Evolutionary conservation across 179 eudicot genomes (phyloP), one percentile per base, ranked within the genome.

Genomic region (Heliamphora pulchella): DNA sequence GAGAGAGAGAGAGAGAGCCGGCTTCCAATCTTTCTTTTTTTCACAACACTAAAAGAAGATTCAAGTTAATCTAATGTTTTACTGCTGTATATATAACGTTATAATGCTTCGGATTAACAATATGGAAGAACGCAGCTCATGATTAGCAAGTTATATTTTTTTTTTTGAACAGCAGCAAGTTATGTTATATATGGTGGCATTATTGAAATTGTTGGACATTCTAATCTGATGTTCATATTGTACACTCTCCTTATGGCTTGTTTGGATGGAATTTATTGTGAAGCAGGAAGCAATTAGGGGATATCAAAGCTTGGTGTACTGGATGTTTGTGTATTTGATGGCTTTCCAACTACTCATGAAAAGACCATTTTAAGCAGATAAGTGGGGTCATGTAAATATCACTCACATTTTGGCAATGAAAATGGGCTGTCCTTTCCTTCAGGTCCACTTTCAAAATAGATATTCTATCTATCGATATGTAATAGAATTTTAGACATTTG

Each of bases 271-370:
- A 44, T 2, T 55, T 57, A 55, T 51, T 41, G 47, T 14, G 62
- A 74, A 74, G 65, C 92, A 91, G 97, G 88, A 74, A 75, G 77
- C 81, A 73, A 68, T 74, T 61, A 79, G 76, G 22, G 85, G 85
- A 78, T 83, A 86, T 76, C 83, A 77, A 80, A 84, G 85, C 87
- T 74, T 87, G 85, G 75, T 85, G 63, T 88, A 79, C n/a, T 86
- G 87, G 86, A 83, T 83, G 80, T 85, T 86, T 78, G 86, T 86
- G 70, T 84, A 79, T 80, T 80, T 93, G 85, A 43, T 86, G 81
- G 82, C 78, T 51, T 85, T 79, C 47, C 89, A 82, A 84, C 55
- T 86, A 22, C 48, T 85, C 22, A 10, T 14, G 57, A 54, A 22
- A 80, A 82, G 87, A 63, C 63, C 43, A 43, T 64, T 44, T 78